Evolutionary conservation across 1,284 basidiomycete species (phyloP), one percentile per base, ranked within the genome.

Genomic region (Pisolithus thermaeus): DNA sequence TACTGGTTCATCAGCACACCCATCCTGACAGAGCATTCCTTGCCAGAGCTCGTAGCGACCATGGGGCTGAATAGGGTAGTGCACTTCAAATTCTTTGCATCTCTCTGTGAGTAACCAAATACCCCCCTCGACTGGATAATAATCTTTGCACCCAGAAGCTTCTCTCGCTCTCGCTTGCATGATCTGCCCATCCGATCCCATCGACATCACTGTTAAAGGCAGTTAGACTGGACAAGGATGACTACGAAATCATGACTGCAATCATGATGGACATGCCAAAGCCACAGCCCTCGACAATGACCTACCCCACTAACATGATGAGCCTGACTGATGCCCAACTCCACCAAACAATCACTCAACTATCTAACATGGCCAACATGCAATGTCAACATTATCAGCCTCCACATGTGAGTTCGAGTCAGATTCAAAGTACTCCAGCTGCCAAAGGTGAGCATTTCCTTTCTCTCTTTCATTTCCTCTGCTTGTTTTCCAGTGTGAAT

Each of bases 291-390:
- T 51, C 65, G 43, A 60, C 64, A 56, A 61, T 61, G 37, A 56
- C 63, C 50, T 66, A 66, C 50, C 65, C 66, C 32, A 67, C 62
- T 36, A 65, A 68, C 52, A 67, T 73, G 58, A 62, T 65, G 27
- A 65, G 55, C 53, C 76, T 84, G 70, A 70, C 80, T 0, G 82
- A 83, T 60, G 68, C 71, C 35, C 80, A 84, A 57, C 72, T 84
- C 43, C 70, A 73, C 35, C 79, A 83, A 60, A 78, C 79, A 16
- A 75, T 81, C 50, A 69, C 64, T 0, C 67, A 66, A 28, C 45
- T 84, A 18, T 74, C 76, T 39, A 73, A 71, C 16, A 74, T 74
- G 8, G 76, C 74, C 16, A 67, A 61, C 12, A 65, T 58, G 44
- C 67, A 71, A 43, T 63, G 69, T 46, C 68, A 75, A 32, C 64